Percentiles rank a stretch among this genome's conserved stretches.
Conservation (phyloP, 1,284 basidiomycete genomes). For the Rhodotorula sp. region DNA sequence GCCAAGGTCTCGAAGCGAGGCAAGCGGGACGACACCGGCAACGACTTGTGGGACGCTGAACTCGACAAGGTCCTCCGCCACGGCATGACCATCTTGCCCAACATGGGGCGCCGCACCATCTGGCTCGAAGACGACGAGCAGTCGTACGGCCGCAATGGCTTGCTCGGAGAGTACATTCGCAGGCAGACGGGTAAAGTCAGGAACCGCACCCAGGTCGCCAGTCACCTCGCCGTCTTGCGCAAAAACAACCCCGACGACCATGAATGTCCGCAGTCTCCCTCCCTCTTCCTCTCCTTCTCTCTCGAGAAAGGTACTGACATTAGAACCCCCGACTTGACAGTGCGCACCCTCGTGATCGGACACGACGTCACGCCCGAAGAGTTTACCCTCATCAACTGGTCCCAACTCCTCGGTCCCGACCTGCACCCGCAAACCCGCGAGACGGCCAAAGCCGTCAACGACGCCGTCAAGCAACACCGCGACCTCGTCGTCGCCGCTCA, state of each 20-base stretch:
- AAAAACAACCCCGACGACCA: conserved; percentile 7
- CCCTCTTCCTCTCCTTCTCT: background rate
- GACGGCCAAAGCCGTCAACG: background rate
- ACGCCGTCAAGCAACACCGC: conserved; percentile 10
- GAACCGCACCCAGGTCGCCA: conserved; percentile 10
- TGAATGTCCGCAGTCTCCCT: background rate
- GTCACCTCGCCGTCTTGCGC: conserved; percentile 9
- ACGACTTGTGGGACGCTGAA: conserved; percentile 4
- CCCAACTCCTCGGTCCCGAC: conserved; percentile 21
- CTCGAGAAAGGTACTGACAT: too few species aligned
- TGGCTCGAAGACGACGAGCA: conserved; percentile 7
- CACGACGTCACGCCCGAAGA: background rate
- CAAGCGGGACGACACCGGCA: conserved; percentile 1
- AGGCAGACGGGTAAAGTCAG: conserved; percentile 23
- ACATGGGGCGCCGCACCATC: conserved; percentile 18
- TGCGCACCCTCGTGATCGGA: conserved; percentile 8
- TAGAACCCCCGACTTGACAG: background rate
- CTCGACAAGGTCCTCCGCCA: conserved; percentile 5
- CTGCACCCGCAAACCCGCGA: background rate
- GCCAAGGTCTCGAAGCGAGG: background rate
- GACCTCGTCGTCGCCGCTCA: conserved; percentile 3
- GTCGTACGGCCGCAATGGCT: conserved; percentile 17
- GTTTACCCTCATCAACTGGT: conserved; percentile 9
- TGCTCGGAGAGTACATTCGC: conserved; percentile 23
- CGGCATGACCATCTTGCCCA: conserved; percentile 9